These are phyloP conservation scores for Hibiscus mutabilis DNA, from an alignment of 345 rosid genomes.

Conservation along the genomic window DNA sequence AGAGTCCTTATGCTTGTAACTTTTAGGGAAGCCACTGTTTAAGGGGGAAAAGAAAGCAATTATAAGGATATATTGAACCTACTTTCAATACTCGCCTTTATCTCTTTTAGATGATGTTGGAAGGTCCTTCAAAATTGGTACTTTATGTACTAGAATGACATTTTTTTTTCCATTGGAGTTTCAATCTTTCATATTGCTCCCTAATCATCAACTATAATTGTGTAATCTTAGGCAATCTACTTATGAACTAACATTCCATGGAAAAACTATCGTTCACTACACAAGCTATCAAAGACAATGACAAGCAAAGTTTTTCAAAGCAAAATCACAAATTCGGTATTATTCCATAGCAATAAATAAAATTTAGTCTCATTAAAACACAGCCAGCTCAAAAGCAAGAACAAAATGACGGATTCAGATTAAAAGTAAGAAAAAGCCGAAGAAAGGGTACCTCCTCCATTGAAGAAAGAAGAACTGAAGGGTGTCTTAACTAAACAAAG, in stretches of 20 bases:
- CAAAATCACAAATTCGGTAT: neutral
- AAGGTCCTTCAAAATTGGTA: neutral
- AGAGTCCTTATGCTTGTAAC: conserved; percentile 21
- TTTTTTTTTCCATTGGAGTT: neutral
- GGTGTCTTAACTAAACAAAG: conserved; percentile 29
- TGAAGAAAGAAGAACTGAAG: conserved; percentile 34
- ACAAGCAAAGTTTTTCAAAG: neutral
- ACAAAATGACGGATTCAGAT: no score
- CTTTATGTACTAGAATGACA: neutral
- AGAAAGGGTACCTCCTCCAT: conserved; percentile 33
- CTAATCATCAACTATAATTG: neutral
- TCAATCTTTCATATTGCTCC: neutral
- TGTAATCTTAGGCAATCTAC: neutral
- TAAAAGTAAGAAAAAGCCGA: neutral
- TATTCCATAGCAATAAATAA: neutral
- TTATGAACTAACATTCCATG: neutral
- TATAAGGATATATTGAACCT: neutral
- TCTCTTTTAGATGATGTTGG: neutral
- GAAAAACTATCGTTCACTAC: neutral
- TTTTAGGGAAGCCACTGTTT: conserved; percentile 24
- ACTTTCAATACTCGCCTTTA: neutral
- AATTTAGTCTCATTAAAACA: neutral
- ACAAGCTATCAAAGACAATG: neutral
- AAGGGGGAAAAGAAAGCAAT: neutral
- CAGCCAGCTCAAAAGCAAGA: neutral